A percentile compares a stretch with the other conserved stretches of the same genome.
These are phyloP conservation scores for Tylopilus vinaceipallidus DNA, from an alignment of 768 basidiomycete species.

Conservation along the genomic window DNA sequence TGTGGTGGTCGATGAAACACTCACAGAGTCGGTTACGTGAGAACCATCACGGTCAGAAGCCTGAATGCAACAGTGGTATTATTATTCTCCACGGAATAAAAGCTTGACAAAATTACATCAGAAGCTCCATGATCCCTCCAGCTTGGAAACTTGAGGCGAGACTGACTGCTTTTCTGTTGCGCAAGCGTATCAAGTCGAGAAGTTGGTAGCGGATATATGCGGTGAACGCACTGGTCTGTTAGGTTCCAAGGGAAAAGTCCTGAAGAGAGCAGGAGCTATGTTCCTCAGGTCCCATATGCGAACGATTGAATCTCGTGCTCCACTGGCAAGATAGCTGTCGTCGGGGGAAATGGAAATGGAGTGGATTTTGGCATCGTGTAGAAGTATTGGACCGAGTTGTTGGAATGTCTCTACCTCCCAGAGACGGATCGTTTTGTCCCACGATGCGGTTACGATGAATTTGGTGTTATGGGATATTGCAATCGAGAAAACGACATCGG, in stretches of 20 bases:
- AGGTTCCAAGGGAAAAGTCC: constrained; percentile 9
- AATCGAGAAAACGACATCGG: constrained; percentile 21
- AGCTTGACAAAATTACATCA: not conserved
- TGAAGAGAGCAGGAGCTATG: constrained; percentile 14
- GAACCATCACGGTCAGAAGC: not conserved
- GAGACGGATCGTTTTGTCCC: constrained; percentile 28
- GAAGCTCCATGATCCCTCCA: not conserved
- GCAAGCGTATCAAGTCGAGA: not conserved
- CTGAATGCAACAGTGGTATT: not conserved
- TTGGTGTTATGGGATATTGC: constrained; percentile 14
- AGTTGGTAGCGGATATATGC: not conserved
- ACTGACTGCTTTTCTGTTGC: not conserved
- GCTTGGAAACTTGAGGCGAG: not conserved
- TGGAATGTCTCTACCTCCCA: constrained; percentile 23
- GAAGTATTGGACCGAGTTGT: constrained; percentile 17
- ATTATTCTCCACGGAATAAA: not conserved
- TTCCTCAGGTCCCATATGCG: constrained; percentile 16
- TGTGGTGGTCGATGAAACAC: not conserved
- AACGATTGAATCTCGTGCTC: constrained; percentile 12
- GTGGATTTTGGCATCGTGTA: constrained; percentile 7
- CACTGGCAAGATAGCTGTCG: constrained; percentile 15
- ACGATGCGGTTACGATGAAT: constrained; percentile 28
- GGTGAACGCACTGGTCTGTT: constrained; percentile 10
- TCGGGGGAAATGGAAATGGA: constrained; percentile 19
- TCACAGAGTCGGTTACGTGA: not conserved